Base-by-base conservation (phyloP, 2,329 filamentous ascomycete species). In the Monosporascus sp. region DNA sequence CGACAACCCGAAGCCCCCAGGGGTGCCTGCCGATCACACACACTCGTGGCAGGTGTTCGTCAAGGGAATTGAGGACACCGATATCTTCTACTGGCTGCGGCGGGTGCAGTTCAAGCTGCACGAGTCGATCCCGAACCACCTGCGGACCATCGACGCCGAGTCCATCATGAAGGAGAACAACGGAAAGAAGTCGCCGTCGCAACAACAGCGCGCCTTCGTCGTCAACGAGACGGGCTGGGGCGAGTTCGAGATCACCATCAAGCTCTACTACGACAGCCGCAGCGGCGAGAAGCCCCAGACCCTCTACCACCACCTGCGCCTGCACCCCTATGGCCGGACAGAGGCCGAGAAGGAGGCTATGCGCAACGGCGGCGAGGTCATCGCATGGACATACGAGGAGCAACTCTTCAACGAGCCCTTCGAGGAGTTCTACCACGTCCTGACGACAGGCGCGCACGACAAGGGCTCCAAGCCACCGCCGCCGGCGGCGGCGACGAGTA, bases 61-160 rank as follows among this genome's bases (percentile, higher is more conserved):
- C 54, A 89, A 89, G 67, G 91, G 92, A 47, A 79, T 96, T 51
- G 91, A 96, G 64, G 89, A 90, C 69, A 89, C 90, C 55, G 90
- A 96, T 67, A 88, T 97, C 60, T 91, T 89, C 27, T 94, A 96
- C 72, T 99, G 94, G 91, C 80, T 97, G 60, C 90, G 93, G 54
- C 93, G 96, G 65, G 93, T 99, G 1, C 92, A 97, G 70, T 99
- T 99, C 76, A 97, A 97, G 72, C 84, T 99, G 17, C 93, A 97
- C 78, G 92, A 97, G 72, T 97, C 93, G 9, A 97, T 97, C 69
- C 86, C 91, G 27, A 96, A 97, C 71, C 89, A 89, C 53, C 81
- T 94, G 22, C 88, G 94, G 62, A 96, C 82, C 82, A 70, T 56
- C 79, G 71, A 65, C 38, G 60, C 57, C 44, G 66, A 70, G 55